Percentiles rank a stretch among this genome's conserved stretches.
Evolutionary conservation across 257 asterid species (phyloP).

Genomic region (Verbena officinalis): DNA sequence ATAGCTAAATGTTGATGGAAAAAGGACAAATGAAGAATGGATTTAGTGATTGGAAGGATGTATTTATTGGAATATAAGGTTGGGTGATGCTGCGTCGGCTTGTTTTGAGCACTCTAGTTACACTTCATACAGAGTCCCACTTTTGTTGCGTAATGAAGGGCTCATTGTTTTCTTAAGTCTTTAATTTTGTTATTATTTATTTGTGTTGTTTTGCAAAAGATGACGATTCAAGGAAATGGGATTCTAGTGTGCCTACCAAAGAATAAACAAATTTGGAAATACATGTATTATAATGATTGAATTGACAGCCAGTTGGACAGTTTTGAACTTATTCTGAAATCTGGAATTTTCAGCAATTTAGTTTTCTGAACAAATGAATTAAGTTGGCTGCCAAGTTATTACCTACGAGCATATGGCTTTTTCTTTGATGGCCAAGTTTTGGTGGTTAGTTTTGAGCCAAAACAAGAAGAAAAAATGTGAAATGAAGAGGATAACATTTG

Average conservation of each 20-base stretch:
- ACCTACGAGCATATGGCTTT: slow-evolving; percentile 15
- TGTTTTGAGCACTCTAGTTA: slow-evolving; percentile 34
- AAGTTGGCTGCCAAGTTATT: neutral
- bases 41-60: slow-evolving; percentile 43
- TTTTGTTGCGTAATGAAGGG: slow-evolving; percentile 30
- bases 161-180: neutral
- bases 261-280: slow-evolving; percentile 4
- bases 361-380: neutral
- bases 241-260: neutral
- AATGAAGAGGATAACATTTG: too few relatives aligned
- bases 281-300: neutral
- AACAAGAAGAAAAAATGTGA: neutral
- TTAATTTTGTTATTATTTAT: neutral
- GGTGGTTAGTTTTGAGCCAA: neutral
- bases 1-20: slow-evolving; percentile 34
- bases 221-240: neutral
- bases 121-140: neutral
- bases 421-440: neutral
- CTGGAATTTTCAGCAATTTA: slow-evolving; percentile 11
- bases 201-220: slow-evolving; percentile 12
- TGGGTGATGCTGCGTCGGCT: slow-evolving; percentile 45
- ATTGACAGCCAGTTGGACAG: slow-evolving; percentile 5
- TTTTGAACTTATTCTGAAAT: slow-evolving; percentile 4
- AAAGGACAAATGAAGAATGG: slow-evolving; percentile 35
- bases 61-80: slow-evolving; percentile 44